Evolutionary conservation across 768 basidiomycete genomes (phyloP).

Genomic region (Russula olivacea): DNA sequence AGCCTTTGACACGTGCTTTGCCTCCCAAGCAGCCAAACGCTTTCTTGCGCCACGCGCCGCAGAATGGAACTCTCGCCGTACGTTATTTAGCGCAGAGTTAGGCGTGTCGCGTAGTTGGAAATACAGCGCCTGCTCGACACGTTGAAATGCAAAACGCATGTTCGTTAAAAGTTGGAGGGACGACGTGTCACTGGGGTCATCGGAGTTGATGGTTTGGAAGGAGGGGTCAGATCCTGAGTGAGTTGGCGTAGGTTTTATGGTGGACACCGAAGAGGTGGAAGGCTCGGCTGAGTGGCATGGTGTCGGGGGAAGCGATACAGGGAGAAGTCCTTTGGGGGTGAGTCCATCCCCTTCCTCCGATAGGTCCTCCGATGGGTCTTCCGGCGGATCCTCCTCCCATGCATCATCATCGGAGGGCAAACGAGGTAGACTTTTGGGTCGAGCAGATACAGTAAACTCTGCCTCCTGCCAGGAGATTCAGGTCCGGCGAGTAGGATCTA

Average conservation of each 20-base stretch:
- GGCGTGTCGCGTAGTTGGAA: conserved; percentile 46
- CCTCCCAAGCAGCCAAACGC: conserved; percentile 56
- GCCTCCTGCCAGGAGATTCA: conserved; percentile 38
- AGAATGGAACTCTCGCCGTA: conserved; percentile 50
- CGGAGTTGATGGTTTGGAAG: conserved; percentile 21
- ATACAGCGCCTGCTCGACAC: conserved; percentile 55
- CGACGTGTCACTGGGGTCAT: conserved; percentile 26
- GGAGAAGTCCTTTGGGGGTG: conserved; percentile 12
- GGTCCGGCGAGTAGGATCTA: not conserved
- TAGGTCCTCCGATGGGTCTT: conserved; percentile 34
- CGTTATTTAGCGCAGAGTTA: conserved; percentile 49
- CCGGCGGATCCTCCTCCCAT: conserved; percentile 31
- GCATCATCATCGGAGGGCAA: conserved; percentile 53
- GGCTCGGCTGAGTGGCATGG: conserved; percentile 24
- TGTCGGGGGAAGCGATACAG: conserved; percentile 26
- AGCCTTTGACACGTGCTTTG: conserved; percentile 48
- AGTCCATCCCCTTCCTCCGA: conserved; percentile 26
- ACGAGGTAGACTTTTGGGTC: conserved; percentile 50
- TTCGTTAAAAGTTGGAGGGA: conserved; percentile 40
- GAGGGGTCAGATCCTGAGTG: not conserved
- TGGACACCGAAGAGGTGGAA: conserved; percentile 15
- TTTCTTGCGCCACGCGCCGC: conserved; percentile 49
- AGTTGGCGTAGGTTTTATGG: conserved; percentile 7
- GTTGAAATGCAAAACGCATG: conserved; percentile 53
- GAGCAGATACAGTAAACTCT: conserved; percentile 28